Conservation (phyloP, 148 eudicot genomes). For the Bassia scoparia region DNA sequence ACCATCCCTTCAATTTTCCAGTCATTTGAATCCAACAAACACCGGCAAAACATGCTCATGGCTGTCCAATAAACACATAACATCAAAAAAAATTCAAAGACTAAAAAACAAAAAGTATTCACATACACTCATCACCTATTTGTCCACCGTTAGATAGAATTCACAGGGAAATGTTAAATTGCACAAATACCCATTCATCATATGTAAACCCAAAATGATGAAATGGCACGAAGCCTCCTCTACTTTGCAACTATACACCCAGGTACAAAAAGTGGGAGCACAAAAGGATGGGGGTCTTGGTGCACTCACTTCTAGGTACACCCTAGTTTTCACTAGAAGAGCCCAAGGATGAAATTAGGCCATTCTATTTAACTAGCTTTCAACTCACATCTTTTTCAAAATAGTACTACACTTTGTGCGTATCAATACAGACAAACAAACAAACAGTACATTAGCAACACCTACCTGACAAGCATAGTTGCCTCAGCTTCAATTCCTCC, state of each 20-base stretch:
- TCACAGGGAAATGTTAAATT: not conserved
- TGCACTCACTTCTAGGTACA: too few species aligned
- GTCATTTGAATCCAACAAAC: conserved; percentile 86
- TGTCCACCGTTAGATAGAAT: too few species aligned
- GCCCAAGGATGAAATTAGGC: too few species aligned
- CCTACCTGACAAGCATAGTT: conserved; percentile 93
- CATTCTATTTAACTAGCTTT: not conserved
- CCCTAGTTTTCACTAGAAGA: too few species aligned
- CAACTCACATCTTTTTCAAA: not conserved
- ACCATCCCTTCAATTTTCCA: conserved; percentile 74
- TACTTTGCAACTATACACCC: not conserved
- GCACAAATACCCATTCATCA: not conserved
- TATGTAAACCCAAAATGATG: not conserved
- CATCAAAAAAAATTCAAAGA: conserved; percentile 6
- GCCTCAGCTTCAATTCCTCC: conserved; percentile 99
- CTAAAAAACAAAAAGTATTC: not conserved
- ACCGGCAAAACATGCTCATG: conserved; percentile 99
- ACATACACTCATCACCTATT: too few species aligned
- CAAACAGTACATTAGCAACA: not conserved
- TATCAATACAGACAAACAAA: not conserved
- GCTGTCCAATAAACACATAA: conserved; percentile 46
- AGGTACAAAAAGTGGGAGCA: not conserved
- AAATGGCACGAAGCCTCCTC: too few species aligned
- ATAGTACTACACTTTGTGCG: not conserved
- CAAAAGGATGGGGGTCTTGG: too few species aligned